phyloP scores from a whole-genome alignment of 768 basidiomycete genomes.

The Sutorius australiensis region DNA sequence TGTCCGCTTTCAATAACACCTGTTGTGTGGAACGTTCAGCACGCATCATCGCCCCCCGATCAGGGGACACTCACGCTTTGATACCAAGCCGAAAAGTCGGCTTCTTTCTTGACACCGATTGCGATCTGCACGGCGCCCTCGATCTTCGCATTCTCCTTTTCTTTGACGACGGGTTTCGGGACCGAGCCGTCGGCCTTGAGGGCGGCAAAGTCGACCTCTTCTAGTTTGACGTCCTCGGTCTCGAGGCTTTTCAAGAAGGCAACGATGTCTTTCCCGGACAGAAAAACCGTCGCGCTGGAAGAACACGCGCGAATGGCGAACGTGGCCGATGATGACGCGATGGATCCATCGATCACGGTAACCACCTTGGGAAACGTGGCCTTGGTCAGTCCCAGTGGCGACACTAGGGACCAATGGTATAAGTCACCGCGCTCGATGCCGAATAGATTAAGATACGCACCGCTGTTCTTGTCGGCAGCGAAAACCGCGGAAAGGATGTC shows the following conservation, averaged over 20 bases:
- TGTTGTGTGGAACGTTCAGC: constrained; percentile 31
- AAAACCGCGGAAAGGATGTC: constrained; percentile 87
- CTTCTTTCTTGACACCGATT: constrained; percentile 93
- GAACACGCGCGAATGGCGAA: constrained; percentile 78
- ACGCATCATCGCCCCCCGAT: background rate
- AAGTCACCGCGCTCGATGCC: background rate
- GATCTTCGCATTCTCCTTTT: constrained; percentile 75
- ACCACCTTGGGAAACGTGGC: constrained; percentile 65
- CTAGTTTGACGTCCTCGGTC: constrained; percentile 58
- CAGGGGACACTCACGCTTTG: constrained; percentile 61
- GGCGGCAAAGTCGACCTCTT: constrained; percentile 69
- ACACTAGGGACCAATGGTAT: constrained; percentile 49
- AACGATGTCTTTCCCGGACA: constrained; percentile 72
- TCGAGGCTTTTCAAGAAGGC: constrained; percentile 71
- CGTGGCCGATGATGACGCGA: constrained; percentile 57
- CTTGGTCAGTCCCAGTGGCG: constrained; percentile 68
- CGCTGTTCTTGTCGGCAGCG: constrained; percentile 76
- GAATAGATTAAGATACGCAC: constrained; percentile 45
- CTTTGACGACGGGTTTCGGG: constrained; percentile 40
- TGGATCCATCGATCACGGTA: constrained; percentile 74
- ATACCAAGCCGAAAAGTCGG: constrained; percentile 93
- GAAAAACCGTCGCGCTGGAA: constrained; percentile 68
- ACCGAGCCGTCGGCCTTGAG: constrained; percentile 47
- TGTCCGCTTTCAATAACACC: constrained; percentile 97
- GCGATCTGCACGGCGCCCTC: constrained; percentile 90